phyloP scores from a whole-genome alignment of 208 protist genomes.

The Tetramitus jugosus region DNA sequence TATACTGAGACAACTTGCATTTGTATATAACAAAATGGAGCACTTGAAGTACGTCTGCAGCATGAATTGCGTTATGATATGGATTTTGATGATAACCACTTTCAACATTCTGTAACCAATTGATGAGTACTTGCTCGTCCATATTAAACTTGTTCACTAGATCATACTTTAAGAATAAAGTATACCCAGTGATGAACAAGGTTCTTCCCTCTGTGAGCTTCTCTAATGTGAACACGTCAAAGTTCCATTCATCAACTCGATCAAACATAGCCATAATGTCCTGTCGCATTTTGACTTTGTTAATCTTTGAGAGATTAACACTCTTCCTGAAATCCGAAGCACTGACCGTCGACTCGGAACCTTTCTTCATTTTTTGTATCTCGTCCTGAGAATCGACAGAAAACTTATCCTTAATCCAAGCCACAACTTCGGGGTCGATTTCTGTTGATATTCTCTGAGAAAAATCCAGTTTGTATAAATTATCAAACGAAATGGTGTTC shows the following conservation, averaged over 20 bases:
- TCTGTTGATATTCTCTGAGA: neutral
- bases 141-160: conserved; percentile 68
- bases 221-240: conserved; percentile 67
- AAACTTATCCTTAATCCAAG: neutral
- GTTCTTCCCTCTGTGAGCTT: conserved; percentile 54
- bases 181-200: conserved; percentile 70
- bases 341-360: neutral
- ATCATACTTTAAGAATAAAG: conserved; percentile 73
- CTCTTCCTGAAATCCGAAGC: neutral
- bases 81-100: conserved; percentile 44
- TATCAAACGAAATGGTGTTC: neutral
- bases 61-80: conserved; percentile 61
- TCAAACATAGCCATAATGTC: neutral
- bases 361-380: neutral
- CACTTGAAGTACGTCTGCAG: conserved; percentile 55
- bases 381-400: neutral
- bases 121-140: conserved; percentile 45
- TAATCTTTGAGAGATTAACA: neutral
- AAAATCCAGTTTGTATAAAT: neutral
- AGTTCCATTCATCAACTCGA: conserved; percentile 52
- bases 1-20: conserved; percentile 31
- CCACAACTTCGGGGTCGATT: neutral
- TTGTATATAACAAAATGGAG: conserved; percentile 44
- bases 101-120: conserved; percentile 51
- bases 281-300: conserved; percentile 21